Evolutionary conservation across 352 stramenopile species (phyloP).

Genomic region (Phytophthora foliorum): DNA sequence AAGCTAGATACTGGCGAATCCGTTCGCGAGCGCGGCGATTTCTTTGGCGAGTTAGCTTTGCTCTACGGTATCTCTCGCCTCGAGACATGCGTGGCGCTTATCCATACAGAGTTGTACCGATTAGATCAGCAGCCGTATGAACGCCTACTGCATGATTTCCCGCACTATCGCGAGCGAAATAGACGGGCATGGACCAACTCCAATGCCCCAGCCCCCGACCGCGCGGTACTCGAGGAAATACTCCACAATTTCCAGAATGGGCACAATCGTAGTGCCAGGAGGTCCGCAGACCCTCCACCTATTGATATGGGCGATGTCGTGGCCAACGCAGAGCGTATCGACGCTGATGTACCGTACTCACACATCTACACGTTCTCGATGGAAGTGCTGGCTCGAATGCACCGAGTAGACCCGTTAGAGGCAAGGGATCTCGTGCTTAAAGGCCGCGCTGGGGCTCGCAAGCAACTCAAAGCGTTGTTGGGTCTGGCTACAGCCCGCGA

Average conservation of each 20-base stretch:
- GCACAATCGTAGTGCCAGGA: neutral
- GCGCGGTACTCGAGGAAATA: conserved; percentile 22
- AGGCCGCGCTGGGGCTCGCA: conserved; percentile 43
- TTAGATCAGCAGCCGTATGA: conserved; percentile 74
- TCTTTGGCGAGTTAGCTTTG: conserved; percentile 70
- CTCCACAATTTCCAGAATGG: conserved; percentile 21
- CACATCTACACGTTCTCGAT: conserved; percentile 69
- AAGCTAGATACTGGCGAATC: conserved; percentile 62
- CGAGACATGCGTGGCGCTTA: conserved; percentile 74
- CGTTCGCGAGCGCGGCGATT: conserved; percentile 68
- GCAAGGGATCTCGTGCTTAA: conserved; percentile 61
- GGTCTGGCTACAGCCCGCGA: conserved; percentile 27
- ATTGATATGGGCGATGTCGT: conserved; percentile 16
- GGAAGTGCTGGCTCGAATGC: conserved; percentile 56
- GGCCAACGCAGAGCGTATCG: conserved; percentile 40
- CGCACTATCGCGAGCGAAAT: conserved; percentile 60
- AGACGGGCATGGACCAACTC: conserved; percentile 65
- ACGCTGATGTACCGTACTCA: conserved; percentile 59
- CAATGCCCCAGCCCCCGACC: conserved; percentile 24
- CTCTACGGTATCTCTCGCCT: conserved; percentile 70
- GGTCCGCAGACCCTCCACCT: conserved; percentile 8
- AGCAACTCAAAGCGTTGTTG: conserved; percentile 33
- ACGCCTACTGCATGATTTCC: conserved; percentile 70
- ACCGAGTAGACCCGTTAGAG: conserved; percentile 57
- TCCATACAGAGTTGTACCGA: conserved; percentile 72